These are phyloP conservation scores for Escallonia rubra DNA, from an alignment of 129 eudicot species.

Conservation along the genomic window DNA sequence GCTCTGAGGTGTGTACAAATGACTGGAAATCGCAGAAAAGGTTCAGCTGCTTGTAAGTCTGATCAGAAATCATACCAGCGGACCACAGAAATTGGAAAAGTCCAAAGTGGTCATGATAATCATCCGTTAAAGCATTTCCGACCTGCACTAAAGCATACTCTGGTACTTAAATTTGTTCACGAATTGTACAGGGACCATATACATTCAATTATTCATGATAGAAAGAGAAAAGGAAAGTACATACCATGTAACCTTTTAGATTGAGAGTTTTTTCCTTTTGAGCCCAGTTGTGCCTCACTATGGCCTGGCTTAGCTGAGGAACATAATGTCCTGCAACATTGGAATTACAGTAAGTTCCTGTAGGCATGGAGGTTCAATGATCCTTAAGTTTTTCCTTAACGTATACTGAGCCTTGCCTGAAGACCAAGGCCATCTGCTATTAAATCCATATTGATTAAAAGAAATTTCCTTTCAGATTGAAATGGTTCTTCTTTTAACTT, in stretches of 20 bases:
- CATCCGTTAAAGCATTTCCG: constrained; percentile 87
- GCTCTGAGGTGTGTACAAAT: constrained; percentile 39
- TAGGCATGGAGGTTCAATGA: no score
- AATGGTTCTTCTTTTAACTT: no score
- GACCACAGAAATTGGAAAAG: constrained; percentile 85
- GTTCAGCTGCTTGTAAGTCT: constrained; percentile 70
- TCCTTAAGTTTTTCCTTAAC: no score
- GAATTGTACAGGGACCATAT: neutral
- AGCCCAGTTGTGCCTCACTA: constrained; percentile 51
- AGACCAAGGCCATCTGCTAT: no score
- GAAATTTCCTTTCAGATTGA: no score
- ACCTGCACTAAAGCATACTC: constrained; percentile 44
- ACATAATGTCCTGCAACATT: constrained; percentile 73
- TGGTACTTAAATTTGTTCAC: neutral
- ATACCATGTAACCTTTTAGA: constrained; percentile 90
- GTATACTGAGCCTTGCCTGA: no score
- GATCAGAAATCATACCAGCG: constrained; percentile 84
- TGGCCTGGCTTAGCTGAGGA: constrained; percentile 92
- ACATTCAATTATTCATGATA: neutral
- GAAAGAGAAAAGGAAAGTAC: constrained; percentile 4
- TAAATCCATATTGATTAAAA: no score
- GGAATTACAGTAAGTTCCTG: no score
- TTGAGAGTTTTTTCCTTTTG: constrained; percentile 39
- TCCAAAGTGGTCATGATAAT: constrained; percentile 73
- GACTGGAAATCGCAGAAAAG: constrained; percentile 53